phyloP scores from a whole-genome alignment of 768 basidiomycete species.

The Nidularia sp. region DNA sequence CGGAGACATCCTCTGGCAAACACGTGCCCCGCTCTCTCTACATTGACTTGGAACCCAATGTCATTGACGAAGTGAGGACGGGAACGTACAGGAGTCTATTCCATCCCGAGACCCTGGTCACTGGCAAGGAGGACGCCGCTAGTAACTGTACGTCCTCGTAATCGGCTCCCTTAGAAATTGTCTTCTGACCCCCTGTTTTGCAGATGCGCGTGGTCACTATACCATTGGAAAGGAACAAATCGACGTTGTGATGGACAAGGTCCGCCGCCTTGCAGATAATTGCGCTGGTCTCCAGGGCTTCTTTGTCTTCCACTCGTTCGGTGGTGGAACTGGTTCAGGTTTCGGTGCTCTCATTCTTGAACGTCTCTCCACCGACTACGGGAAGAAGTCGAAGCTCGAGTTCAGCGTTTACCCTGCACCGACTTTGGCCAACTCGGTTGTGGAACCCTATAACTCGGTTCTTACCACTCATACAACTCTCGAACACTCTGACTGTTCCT shows the following conservation, averaged over 20 bases:
- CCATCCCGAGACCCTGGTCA: slow-evolving; percentile 98
- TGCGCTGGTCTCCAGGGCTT: slow-evolving; percentile 98
- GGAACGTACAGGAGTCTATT: slow-evolving; percentile 96
- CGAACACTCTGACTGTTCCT: slow-evolving; percentile 99
- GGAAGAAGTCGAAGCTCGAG: slow-evolving; percentile 99
- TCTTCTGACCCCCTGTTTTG: not conserved
- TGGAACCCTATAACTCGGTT: slow-evolving; percentile 98
- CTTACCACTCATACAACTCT: slow-evolving; percentile 98
- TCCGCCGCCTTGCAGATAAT: slow-evolving; percentile 96
- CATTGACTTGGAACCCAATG: slow-evolving; percentile 95
- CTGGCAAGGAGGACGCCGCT: slow-evolving; percentile 98
- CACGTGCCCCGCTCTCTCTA: slow-evolving; percentile 97
- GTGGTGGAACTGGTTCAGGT: slow-evolving; percentile 98
- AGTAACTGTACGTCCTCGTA: slow-evolving; percentile 80
- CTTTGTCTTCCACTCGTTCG: slow-evolving; percentile 99
- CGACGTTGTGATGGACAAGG: slow-evolving; percentile 94
- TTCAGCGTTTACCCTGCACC: slow-evolving; percentile 98
- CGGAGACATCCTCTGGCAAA: slow-evolving; percentile 94
- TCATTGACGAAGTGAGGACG: slow-evolving; percentile 95
- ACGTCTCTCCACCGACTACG: slow-evolving; percentile 95
- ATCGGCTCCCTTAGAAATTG: not conserved
- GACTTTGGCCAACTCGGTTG: slow-evolving; percentile 90
- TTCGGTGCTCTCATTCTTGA: slow-evolving; percentile 97
- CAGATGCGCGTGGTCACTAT: slow-evolving; percentile 98
- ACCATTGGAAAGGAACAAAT: slow-evolving; percentile 99